Base-by-base conservation (phyloP, 106 monocot species). In the Alisma plantagoaquatica region DNA sequence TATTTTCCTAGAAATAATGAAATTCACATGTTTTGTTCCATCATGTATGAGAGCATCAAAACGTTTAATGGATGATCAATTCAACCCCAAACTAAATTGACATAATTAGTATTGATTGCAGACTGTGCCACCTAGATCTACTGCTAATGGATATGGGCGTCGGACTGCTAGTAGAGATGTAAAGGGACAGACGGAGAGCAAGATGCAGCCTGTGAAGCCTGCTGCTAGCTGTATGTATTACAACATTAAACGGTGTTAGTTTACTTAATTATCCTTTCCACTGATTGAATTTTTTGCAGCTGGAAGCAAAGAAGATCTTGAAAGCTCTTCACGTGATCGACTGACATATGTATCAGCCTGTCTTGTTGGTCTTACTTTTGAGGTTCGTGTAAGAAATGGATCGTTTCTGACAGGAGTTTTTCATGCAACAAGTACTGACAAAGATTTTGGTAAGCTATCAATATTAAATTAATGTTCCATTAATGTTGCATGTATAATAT, bases 311-410 rank as follows among this genome's bases (percentile, higher is more conserved):
- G 76, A 51, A 60, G 65, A 54, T 3, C 16, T 44, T 47, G 56
- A 12, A 12, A 61, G 73, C 57, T 66, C 75, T 52, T 76, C 84
- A 50, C 65, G 65, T 53, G 96, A 98, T 69, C 75, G 96, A 10
- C 51, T 98, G 57, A 77, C 73, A 55, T 98, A 74, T 74, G 54
- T 79, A 14, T 56, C 66, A 18, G 43, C 84, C 30, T 77, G 63
- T 69, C 84, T 98, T 69, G 61, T 85, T 65, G 96, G 96, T 31
- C 77, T 72, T 20, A 30, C 9, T 18, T 88, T 98, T 10, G 96
- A 98, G 50, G 89, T 89, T 25, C 78, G 79, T 71, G 84, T 98
- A 55, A 81, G 74, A 76, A 82, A 98, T 81, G 96, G 96, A 49
- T 98, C 84, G 30, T 20, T 82, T 29, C 64, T 89, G 10, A 84